Evolutionary conservation across 495 filamentous ascomycete genomes (phyloP), one percentile per base, ranked within the genome.

Genomic region (Aspergillus sclerotioniger): DNA sequence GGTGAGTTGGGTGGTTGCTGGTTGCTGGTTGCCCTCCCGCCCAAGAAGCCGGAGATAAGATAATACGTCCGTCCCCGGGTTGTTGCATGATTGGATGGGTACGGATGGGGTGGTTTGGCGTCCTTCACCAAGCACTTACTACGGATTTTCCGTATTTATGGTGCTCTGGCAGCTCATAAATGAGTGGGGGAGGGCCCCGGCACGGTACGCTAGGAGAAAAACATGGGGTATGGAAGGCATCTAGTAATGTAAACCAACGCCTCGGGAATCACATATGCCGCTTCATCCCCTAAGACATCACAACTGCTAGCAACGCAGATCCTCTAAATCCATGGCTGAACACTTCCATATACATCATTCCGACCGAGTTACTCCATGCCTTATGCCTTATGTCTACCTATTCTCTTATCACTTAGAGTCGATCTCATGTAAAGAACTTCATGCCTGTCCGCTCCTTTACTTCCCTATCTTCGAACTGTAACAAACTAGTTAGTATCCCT

Each of bases 381-480:
- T 41, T 41, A 15, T 41, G 56, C 57, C 53, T 32, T 32, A 48
- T 32, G 25, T 32, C 25, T 31, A 32, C 25, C 47, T 7, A 50
- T 13, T 5, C 25, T 6, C 8, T 13, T 1, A 28, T 5, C 43
- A 53, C 41, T 51, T 45, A 41, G 44, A 57, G 32, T 47, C 37
- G 19, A 21, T 45, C 35, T 73, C 69, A 80, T 56, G 77, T 72
- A 39, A 80, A 80, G 29, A 75, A 62, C 31, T 53, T 63, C 15
- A 67, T 62, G 17, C 62, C 62, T 33, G 64, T 60, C 50, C 54
- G 67, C 49, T 76, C 71, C 53, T 68, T 65, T 19, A 71, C 59
- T 60, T 76, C 74, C 31, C 62, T 62, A 47, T 81, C 77, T 62
- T 81, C 78, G 54, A 73, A 70, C 71, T 77, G 53, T 13, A 31